Percentiles rank a stretch among this genome's conserved stretches.
Evolutionary conservation across 2,329 filamentous ascomycete species (phyloP).

Genomic region (Penicillium sp.): DNA sequence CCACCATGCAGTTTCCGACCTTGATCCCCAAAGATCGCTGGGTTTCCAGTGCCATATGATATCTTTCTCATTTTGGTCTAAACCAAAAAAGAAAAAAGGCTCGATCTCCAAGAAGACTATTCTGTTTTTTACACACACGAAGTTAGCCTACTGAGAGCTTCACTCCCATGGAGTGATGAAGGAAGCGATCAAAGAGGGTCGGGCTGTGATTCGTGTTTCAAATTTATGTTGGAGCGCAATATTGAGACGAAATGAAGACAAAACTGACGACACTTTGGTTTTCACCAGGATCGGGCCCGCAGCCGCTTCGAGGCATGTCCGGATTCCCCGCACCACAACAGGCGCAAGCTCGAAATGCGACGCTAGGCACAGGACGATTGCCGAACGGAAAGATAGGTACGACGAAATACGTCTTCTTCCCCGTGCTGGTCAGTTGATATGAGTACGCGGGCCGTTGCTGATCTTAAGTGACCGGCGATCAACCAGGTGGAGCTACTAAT

Average conservation of each 20-base stretch:
- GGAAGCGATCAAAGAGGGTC: no score
- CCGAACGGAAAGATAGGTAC: constrained; percentile 52
- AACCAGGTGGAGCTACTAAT: constrained; percentile 48
- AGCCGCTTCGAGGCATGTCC: constrained; percentile 49
- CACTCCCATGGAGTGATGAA: no score
- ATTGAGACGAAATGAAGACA: constrained; percentile 12
- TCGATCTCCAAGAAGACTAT: no score
- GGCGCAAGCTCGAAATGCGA: constrained; percentile 42
- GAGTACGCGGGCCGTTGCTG: constrained; percentile 18
- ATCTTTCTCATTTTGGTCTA: no score
- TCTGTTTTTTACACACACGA: no score
- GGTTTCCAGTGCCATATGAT: no score
- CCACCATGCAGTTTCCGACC: constrained; percentile 4
- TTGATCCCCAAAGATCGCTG: constrained; percentile 3
- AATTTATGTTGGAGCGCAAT: no score
- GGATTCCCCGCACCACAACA: constrained; percentile 50
- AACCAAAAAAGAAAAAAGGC: no score
- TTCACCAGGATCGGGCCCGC: constrained; percentile 43
- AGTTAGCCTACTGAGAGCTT: no score
- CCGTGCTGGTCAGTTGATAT: neutral
- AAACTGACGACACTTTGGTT: constrained; percentile 13
- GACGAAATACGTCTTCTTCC: constrained; percentile 6
- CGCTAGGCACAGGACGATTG: constrained; percentile 45
- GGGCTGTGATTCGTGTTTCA: no score
- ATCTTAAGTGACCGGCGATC: constrained; percentile 11